phyloP scores from a whole-genome alignment of 2,329 filamentous ascomycete species.

The Colletotrichum sp. region DNA sequence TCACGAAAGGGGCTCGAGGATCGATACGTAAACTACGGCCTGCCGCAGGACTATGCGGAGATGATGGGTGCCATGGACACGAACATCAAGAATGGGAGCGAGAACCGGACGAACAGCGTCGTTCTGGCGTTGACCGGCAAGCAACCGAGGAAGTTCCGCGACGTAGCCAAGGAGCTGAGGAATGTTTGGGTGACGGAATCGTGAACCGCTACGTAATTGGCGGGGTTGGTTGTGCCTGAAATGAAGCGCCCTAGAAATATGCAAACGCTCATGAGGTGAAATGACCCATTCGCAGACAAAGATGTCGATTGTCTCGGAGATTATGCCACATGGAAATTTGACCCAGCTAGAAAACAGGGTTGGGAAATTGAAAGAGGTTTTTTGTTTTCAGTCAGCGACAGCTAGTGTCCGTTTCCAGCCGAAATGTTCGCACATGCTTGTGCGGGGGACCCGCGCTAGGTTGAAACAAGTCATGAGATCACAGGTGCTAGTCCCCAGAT shows the following conservation, averaged over 20 bases:
- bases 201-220: neutral
- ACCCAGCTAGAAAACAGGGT: neutral
- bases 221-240: neutral
- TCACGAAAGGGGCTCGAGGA: slow-evolving; percentile 29
- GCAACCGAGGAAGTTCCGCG: slow-evolving; percentile 27
- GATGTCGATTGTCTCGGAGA: neutral
- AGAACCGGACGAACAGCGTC: slow-evolving; percentile 38
- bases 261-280: neutral
- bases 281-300: neutral
- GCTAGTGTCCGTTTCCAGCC: slow-evolving; percentile 9
- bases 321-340: neutral
- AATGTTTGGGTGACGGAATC: neutral
- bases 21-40: slow-evolving; percentile 26
- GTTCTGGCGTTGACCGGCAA: slow-evolving; percentile 37
- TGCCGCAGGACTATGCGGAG: slow-evolving; percentile 35
- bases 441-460: slow-evolving; percentile 6
- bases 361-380: neutral
- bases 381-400: slow-evolving; percentile 1
- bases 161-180: neutral
- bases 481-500: neutral
- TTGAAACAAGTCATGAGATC: slow-evolving; percentile 22
- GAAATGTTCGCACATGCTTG: neutral
- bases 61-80: slow-evolving; percentile 37
- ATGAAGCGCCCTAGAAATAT: neutral
- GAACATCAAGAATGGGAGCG: slow-evolving; percentile 35